Percentiles rank a stretch among this genome's conserved stretches.
Evolutionary conservation across 495 filamentous ascomycete genomes (phyloP).

Genomic region (Cercophora newfieldiana): DNA sequence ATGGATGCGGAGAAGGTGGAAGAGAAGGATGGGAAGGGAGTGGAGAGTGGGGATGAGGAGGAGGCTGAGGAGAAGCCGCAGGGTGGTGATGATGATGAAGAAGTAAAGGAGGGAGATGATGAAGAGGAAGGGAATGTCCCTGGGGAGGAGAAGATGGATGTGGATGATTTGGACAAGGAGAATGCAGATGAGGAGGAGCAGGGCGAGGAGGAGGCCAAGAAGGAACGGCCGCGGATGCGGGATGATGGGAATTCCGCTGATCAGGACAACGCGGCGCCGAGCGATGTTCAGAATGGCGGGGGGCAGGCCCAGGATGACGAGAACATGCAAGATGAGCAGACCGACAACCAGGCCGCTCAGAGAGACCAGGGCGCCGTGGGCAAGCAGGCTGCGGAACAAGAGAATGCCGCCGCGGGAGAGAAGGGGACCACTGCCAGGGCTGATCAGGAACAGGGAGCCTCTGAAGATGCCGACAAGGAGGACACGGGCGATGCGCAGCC

Average conservation of each 20-base stretch:
- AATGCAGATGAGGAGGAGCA: slow-evolving; percentile 36
- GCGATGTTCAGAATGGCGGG: slow-evolving; percentile 59
- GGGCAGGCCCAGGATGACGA: slow-evolving; percentile 58
- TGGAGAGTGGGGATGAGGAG: slow-evolving; percentile 23
- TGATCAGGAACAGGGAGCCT: slow-evolving; percentile 55
- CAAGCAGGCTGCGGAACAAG: slow-evolving; percentile 50
- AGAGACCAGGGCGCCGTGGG: slow-evolving; percentile 50
- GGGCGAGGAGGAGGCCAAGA: slow-evolving; percentile 35
- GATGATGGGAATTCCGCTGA: slow-evolving; percentile 53
- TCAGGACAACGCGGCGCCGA: slow-evolving; percentile 66
- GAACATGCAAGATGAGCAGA: slow-evolving; percentile 43
- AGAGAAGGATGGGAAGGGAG: slow-evolving; percentile 27
- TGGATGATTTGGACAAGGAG: slow-evolving; percentile 34
- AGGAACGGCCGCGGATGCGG: slow-evolving; percentile 34
- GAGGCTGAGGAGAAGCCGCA: slow-evolving; percentile 27
- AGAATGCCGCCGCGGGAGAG: slow-evolving; percentile 49
- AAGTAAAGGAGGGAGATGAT: slow-evolving; percentile 32
- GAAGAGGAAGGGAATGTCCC: slow-evolving; percentile 34
- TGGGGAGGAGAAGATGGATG: slow-evolving; percentile 41
- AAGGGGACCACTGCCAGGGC: slow-evolving; percentile 50
- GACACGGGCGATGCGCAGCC: slow-evolving; percentile 56
- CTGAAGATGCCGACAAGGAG: slow-evolving; percentile 45
- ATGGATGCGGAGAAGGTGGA: slow-evolving; percentile 44
- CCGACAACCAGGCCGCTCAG: slow-evolving; percentile 48
- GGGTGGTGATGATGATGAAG: slow-evolving; percentile 35